Evolutionary conservation across 306 rosid species (phyloP).

Genomic region (Aeschynomene evenia): DNA sequence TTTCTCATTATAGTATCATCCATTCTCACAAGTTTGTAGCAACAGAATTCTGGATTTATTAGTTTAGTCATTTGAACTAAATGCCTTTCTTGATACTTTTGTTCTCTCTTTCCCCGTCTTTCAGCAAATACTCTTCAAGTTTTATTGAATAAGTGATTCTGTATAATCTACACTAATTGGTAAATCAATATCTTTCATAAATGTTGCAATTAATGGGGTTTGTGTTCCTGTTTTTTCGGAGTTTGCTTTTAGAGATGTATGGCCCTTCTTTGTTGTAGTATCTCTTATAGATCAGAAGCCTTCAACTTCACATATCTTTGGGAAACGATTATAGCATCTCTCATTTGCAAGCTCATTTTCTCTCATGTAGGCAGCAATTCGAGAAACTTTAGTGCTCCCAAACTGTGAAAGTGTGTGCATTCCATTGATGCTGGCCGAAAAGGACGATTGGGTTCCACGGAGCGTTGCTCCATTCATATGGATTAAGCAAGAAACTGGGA

Average conservation of each 20-base stretch:
- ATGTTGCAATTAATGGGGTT: no score
- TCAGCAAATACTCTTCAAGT: neutral
- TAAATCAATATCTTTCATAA: neutral
- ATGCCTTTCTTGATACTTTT: neutral
- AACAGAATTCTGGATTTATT: neutral
- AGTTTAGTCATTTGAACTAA: neutral
- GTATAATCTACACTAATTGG: neutral
- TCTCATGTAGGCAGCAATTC: slow-evolving; percentile 64
- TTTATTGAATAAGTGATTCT: neutral
- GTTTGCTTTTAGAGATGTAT: no score
- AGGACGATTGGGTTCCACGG: slow-evolving; percentile 82
- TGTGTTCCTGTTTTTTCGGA: no score
- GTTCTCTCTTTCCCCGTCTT: neutral
- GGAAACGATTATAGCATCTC: neutral
- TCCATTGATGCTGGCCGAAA: slow-evolving; percentile 90
- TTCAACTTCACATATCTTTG: neutral
- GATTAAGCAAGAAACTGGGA: slow-evolving; percentile 59
- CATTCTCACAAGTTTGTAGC: neutral
- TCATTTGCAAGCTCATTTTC: slow-evolving; percentile 30
- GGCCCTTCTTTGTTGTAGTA: neutral
- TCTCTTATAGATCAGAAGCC: neutral
- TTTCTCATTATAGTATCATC: neutral
- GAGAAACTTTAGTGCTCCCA: slow-evolving; percentile 79
- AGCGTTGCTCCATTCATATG: slow-evolving; percentile 77
- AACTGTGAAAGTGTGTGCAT: slow-evolving; percentile 65